A percentile compares a stretch with the other conserved stretches of the same genome.
Conservation (phyloP, 805 yeast genomes). For the Helenozyma baotianmanensis region DNA sequence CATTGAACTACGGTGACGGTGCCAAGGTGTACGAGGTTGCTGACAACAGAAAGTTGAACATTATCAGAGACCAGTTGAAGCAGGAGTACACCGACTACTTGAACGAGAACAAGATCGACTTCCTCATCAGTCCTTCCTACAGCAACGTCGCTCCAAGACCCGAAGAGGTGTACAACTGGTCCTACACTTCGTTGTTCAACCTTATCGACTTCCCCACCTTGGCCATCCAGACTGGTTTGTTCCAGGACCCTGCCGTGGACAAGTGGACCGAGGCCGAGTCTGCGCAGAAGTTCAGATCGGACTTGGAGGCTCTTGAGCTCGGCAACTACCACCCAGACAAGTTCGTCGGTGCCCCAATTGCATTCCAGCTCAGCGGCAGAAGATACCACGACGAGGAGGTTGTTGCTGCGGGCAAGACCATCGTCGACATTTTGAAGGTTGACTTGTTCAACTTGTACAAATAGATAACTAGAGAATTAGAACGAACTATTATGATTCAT, state of each 20-base stretch:
- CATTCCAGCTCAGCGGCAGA: constrained; percentile 49
- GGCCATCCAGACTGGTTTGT: constrained; percentile 57
- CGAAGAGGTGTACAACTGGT: constrained; percentile 66
- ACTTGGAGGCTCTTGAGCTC: constrained; percentile 46
- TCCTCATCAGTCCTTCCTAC: constrained; percentile 63
- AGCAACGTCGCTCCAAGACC: constrained; percentile 70
- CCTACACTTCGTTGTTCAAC: constrained; percentile 74
- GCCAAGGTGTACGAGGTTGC: constrained; percentile 40
- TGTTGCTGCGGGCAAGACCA: constrained; percentile 42
- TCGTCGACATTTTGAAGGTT: constrained; percentile 32
- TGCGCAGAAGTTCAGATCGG: constrained; percentile 38
- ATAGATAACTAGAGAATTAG: constrained; percentile 1
- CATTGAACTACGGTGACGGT: constrained; percentile 55
- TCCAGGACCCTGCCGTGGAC: constrained; percentile 54
- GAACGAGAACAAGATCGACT: constrained; percentile 54
- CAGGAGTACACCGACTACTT: constrained; percentile 53
- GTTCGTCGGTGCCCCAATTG: constrained; percentile 51
- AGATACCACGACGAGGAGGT: constrained; percentile 56
- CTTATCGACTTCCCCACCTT: constrained; percentile 67
- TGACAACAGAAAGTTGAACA: constrained; percentile 54
- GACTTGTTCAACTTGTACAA: constrained; percentile 21
- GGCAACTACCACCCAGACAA: constrained; percentile 43
- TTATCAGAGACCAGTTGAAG: constrained; percentile 54
- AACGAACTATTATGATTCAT: neutral
- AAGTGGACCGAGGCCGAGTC: constrained; percentile 35